Evolutionary conservation across 208 protist genomes (phyloP), one percentile per base, ranked within the genome.

Genomic region (Blastocrithidia nonstop): DNA sequence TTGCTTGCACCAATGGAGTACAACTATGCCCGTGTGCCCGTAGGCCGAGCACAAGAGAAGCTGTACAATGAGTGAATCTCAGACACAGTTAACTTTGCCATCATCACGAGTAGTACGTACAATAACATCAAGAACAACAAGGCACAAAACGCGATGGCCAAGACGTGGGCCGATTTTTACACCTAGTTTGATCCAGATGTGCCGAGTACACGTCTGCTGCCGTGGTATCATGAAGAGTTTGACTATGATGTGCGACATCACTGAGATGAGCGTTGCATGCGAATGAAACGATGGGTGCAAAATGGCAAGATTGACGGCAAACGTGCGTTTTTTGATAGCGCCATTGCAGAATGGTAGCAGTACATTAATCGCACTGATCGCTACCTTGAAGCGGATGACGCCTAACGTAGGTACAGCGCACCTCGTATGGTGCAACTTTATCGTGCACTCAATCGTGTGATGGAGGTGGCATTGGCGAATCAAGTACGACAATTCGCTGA

Each of bases 271-370:
- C 66, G 82, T 13, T 92, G 82, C 55, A 92, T 92, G 82, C 60
- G 82, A 32, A 92, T 92, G 82, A 92, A 92, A 55, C 65, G 76
- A 0, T 92, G 82, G 82, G 82, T 92, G 45, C 82, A 92, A 57
- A 82, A 75, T 48, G 82, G 82, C 36, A 84, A 71, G 36, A 82
- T 92, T 25, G 77, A 92, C 51, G 56, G 58, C 24, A 88, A 86
- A 48, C 45, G 72, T 27, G 40, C 73, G 6, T 92, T 79, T 47
- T 92, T 92, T 45, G 72, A 92, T 50, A 88, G 77, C 44, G 50
- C 77, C 35, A 68, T 92, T 48, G 61, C 62, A n/a, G 77, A 92
- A 49, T 92, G 82, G 82, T 77, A 92, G 65, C 77, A 92, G 63
- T 86, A 86, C 62, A 66, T 92, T 24, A 92, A 92, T 57, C 73